Evolutionary conservation across 2,329 filamentous ascomycete species (phyloP).

Genomic region (Thelonectria olida): DNA sequence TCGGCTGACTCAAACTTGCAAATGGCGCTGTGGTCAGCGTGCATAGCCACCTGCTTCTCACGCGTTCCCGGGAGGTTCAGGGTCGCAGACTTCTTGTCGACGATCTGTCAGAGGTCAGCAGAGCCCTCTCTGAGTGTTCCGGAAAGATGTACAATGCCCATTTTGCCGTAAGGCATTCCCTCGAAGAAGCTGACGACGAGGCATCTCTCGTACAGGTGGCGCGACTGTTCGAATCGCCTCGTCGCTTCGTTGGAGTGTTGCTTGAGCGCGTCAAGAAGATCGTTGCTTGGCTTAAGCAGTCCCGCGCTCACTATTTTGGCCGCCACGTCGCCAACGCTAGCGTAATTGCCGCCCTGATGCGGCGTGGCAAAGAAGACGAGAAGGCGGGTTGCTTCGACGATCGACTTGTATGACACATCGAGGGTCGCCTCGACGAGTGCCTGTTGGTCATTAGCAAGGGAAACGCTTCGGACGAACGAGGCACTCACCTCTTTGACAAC

Average conservation of each 20-base stretch:
- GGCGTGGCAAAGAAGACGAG: not conserved
- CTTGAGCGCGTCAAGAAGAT: not conserved
- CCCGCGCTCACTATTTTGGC: not conserved
- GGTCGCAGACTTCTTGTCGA: no score
- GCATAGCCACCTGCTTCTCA: no score
- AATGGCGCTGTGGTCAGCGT: no score
- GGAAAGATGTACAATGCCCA: not conserved
- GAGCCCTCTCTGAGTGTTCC: no score
- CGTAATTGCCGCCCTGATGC: not conserved
- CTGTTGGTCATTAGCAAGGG: not conserved
- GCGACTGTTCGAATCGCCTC: not conserved
- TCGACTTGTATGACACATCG: not conserved
- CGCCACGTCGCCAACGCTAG: not conserved
- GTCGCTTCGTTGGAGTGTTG: not conserved
- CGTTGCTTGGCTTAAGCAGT: not conserved
- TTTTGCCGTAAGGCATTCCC: not conserved
- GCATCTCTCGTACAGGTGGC: not conserved
- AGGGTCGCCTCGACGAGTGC: not conserved
- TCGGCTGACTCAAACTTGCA: no score
- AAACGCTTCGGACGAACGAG: not conserved
- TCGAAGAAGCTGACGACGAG: not conserved
- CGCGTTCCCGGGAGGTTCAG: no score
- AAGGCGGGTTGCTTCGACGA: not conserved
- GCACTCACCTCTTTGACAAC: not conserved
- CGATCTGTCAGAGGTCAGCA: no score